Evolutionary conservation across 768 basidiomycete genomes (phyloP).

Genomic region (Leccinum sublutescens): DNA sequence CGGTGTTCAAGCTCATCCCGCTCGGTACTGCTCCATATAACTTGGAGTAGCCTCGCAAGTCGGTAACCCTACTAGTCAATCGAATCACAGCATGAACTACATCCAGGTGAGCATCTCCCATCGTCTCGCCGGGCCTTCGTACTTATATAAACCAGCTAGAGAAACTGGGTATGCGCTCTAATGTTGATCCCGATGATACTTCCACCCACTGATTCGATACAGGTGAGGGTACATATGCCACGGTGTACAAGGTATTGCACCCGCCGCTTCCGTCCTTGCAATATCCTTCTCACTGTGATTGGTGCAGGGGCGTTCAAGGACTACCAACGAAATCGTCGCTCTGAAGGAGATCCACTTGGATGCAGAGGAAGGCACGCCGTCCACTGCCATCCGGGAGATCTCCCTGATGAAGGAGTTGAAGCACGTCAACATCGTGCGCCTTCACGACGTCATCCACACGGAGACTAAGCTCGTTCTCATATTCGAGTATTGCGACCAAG

Average conservation of each 20-base stretch:
- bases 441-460: conserved; percentile 98
- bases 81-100: conserved; percentile 46
- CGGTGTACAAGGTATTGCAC: conserved; percentile 84
- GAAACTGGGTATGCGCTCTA: conserved; percentile 61
- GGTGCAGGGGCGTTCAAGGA: conserved; percentile 82
- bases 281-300: conserved; percentile 2
- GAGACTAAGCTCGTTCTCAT: conserved; percentile 97
- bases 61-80: background rate
- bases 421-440: conserved; percentile 96
- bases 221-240: conserved; percentile 95
- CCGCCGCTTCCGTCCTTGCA: background rate
- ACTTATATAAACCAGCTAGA: conserved; percentile 58
- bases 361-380: conserved; percentile 98
- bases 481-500: conserved; percentile 98
- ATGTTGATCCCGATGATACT: conserved; percentile 1
- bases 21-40: conserved; percentile 3
- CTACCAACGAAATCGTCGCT: conserved; percentile 98
- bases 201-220: conserved; percentile 5
- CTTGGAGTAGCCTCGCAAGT: conserved; percentile 6
- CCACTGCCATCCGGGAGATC: conserved; percentile 98
- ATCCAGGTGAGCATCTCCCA: conserved; percentile 44
- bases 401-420: conserved; percentile 99
- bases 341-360: conserved; percentile 99
- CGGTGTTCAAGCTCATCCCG: background rate
- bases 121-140: background rate